Evolutionary conservation across 257 asterid species (phyloP), one percentile per base, ranked within the genome.

Genomic region (Solanum medicagineum): DNA sequence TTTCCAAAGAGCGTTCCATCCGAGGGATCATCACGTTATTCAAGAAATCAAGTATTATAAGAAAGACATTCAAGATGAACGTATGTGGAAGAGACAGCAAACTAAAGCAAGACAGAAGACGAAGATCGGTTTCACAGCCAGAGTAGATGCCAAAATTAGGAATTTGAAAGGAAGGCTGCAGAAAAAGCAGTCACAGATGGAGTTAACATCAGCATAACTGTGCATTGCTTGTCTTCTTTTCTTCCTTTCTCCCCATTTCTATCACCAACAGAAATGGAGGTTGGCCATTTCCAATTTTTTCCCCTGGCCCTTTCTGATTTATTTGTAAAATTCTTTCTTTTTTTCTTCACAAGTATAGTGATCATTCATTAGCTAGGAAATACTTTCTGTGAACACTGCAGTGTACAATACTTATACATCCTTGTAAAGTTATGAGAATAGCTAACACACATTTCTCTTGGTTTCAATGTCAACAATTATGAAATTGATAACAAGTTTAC

Each of bases 101-200:
- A 90, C 94, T 15, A 96, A 92, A 90, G 99, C 98, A 4, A 87
- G 92, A 83, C 91, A 92, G 54, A 90, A 88, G 89, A 94, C 99
- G 6, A 92, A 93, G 86, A 92, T 96, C 22, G 99, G 99, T 83
- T 95, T 96, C 89, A 90, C 97, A 0, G 99, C 97, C 2, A 91
- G 98, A 81, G 99, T 96, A 8, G 99, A 96, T 55, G 97, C 98
- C 11, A 93, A 94, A 65, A 96, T 95, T 89, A 90, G 97, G 88
- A 94, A 89, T 85, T 83, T 96, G 85, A 94, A 87, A 87, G 98
- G 92, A 87, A 89, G 85, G 53, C 81, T 95, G 90, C 95, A 92
- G 55, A 96, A 89, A 92, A 95, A 92, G 86, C 90, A 89, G 85
- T 91, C 98, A 49, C 85, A 91, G 51, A 85, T 90, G 70, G 87